Evolutionary conservation across 2,329 filamentous ascomycete genomes (phyloP), one percentile per base, ranked within the genome.

Genomic region (Grosmannia clavigera): DNA sequence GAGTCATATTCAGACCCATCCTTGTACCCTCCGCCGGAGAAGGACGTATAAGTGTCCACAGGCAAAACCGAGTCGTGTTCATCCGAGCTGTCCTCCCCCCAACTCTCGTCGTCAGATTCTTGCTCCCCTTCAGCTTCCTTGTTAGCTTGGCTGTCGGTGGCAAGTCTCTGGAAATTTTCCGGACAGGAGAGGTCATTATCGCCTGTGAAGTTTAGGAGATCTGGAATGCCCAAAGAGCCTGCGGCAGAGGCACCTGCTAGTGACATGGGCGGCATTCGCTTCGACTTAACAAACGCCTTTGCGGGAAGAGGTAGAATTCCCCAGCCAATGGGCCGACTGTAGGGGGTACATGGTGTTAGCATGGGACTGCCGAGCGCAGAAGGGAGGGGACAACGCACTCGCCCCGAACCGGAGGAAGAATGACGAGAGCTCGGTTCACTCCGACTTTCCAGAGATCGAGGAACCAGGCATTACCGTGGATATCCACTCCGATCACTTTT

Each of bases 391-490:
- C 31, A 12, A 58, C 57, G 12, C 40, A 58, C 57, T n/a, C 48
- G 22, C 27, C 12, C 43, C 19, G 48, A n/a, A 11, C 22, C 2
- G 33, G 29, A 1, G 55, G 55, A 5, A 19, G 25, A 22, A 58
- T 12, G 7, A 31, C 40, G 5, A 43, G 51, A 1, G 66, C 19
- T 3, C 29, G 66, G 16, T 43, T 58, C 35, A 56, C 60, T 11
- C 68, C 68, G 43, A 71, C 60, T 43, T 71, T 73, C 80, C 80
- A 83, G 16, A 84, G 81, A 52, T 80, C 72, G 51, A 80, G 71
- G 14, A 82, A 62, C 76, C 78, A 83, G 6, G 75, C 65, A 11
- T 64, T 68, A 1, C 78, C 81, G 12, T 68, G 66, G 48, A 83
- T 78, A 53, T 83, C 81, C 29, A 81, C 68, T 1, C 77, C 80